Base-by-base conservation (phyloP, 1,284 basidiomycete species). In the Moniliella sp. region DNA sequence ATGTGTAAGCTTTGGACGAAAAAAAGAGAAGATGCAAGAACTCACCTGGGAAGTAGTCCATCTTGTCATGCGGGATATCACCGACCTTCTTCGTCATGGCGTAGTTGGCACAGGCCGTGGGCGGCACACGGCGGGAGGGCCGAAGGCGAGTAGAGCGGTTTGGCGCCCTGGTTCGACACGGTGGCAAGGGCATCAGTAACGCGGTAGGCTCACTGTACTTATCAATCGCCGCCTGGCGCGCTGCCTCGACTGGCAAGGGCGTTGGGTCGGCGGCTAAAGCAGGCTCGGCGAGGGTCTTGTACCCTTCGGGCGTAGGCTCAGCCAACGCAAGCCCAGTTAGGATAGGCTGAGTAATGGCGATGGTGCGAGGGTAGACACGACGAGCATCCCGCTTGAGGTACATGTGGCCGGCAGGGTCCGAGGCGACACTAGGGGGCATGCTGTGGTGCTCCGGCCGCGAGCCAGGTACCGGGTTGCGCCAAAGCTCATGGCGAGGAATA, bases 371-470 rank as follows among this genome's bases (percentile, higher is more conserved):
- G 63, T 84, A 91, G 34, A 74, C 74, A 38, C 84, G 74, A 39
- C 86, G 75, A 50, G 84, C 78, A 64, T 93, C 84, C 40, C 84
- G 79, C 64, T 84, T 81, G 74, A 75, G 82, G 70, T 93, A 93
- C 27, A 50, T 27, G 43, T 60, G 45, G 40, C 39, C 35, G 14
- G 48, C 46, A 11, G 43, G 32, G 36, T 49, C 43, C 19, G 36
- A 32, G 9, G 30, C 82, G 66, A 76, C 76, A 2, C 80, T 84
- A 2, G 84, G 81, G 9, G 84, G 79, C 0, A 77, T 78, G 10
- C 74, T 68, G 50, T 84, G 83, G 47, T 67, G 69, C 66, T 91
- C 86, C 15, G 79, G 75, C 32, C 84, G 68, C 7, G 81, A 82
- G 9, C 62, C 84, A 35, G 84, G 84, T 36, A 73, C 78, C 18